Conservation (phyloP, 257 asterid species). For the Fraxinus excelsior region DNA sequence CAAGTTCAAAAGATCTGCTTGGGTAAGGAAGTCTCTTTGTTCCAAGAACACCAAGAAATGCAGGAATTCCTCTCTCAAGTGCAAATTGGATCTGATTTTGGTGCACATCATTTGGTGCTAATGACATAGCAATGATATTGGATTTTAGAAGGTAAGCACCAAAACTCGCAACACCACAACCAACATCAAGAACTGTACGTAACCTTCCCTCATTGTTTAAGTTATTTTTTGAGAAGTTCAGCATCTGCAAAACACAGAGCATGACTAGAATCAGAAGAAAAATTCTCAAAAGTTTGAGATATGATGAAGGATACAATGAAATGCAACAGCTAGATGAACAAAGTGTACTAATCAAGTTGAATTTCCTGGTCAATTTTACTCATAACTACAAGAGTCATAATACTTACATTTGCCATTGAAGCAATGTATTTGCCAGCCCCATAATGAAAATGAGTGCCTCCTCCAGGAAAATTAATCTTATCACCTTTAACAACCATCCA, state of each 20-base stretch:
- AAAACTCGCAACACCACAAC: slow-evolving; percentile 30
- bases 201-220: background rate
- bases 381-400: background rate
- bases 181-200: background rate
- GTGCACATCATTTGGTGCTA: slow-evolving; percentile 62
- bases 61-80: slow-evolving; percentile 59
- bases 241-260: background rate
- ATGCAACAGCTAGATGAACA: background rate
- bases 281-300: no score
- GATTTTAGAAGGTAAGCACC: slow-evolving; percentile 56
- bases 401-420: background rate
- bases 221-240: background rate
- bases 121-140: slow-evolving; percentile 49
- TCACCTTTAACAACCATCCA: background rate
- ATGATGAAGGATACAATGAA: background rate
- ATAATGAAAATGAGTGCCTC: background rate
- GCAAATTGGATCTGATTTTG: slow-evolving; percentile 65
- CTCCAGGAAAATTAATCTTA: background rate
- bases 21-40: slow-evolving; percentile 62
- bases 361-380: background rate
- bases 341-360: background rate
- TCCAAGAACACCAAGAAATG: slow-evolving; percentile 61
- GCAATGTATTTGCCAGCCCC: background rate
- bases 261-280: background rate
- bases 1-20: slow-evolving; percentile 55